A percentile compares a stretch with the other conserved stretches of the same genome.
Evolutionary conservation across 192 early-diverging fungal species (phyloP).

Genomic region (Backusella luteola): DNA sequence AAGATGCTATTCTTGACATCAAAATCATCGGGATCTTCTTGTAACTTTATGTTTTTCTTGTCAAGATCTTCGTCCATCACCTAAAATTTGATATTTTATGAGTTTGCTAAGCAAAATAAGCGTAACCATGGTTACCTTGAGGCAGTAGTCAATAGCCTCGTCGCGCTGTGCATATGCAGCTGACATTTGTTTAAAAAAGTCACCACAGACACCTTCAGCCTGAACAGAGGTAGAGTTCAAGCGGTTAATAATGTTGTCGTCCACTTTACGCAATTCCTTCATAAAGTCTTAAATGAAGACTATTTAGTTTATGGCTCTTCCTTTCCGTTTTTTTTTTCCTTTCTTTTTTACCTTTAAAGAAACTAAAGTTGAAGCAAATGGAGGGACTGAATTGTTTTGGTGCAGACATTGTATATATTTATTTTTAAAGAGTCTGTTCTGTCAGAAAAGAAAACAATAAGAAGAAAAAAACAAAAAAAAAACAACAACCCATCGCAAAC

Average conservation of each 20-base stretch:
- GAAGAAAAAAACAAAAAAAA: not conserved
- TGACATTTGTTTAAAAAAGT: constrained; percentile 63
- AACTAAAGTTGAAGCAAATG: constrained; percentile 65
- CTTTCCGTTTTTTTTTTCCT: not conserved
- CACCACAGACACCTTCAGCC: constrained; percentile 54
- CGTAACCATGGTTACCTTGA: constrained; percentile 44
- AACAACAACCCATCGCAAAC: not conserved
- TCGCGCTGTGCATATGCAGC: constrained; percentile 66
- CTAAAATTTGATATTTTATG: constrained; percentile 10
- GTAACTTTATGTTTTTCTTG: constrained; percentile 46
- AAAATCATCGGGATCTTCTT: constrained; percentile 56
- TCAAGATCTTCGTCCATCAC: constrained; percentile 44
- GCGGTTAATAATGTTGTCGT: constrained; percentile 78
- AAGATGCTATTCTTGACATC: constrained; percentile 50
- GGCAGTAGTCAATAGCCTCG: constrained; percentile 63
- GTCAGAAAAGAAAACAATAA: not conserved
- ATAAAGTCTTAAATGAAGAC: constrained; percentile 51
- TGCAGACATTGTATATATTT: constrained; percentile 13
- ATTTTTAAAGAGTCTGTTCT: not conserved
- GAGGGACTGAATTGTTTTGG: constrained; percentile 43
- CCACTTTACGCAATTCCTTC: constrained; percentile 70
- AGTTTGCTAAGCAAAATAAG: not conserved
- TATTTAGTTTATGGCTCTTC: not conserved
- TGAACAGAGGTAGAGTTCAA: constrained; percentile 75
- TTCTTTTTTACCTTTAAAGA: constrained; percentile 52